These are phyloP conservation scores for Phytophthora foliorum DNA, from an alignment of 352 stramenopile species.

Conservation along the genomic window DNA sequence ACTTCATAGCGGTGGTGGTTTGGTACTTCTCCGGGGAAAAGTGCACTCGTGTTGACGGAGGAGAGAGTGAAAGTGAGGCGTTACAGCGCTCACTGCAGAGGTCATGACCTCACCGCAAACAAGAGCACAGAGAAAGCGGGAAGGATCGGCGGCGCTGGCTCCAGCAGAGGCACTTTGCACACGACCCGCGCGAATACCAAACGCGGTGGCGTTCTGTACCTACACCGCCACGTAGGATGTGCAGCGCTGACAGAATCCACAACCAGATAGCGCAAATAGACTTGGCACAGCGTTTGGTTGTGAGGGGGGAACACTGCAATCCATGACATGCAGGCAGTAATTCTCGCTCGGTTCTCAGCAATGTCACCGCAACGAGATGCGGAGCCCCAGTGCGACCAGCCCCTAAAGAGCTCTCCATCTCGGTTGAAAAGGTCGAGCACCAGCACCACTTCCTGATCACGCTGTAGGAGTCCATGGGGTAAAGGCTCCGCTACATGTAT, in stretches of 20 bases:
- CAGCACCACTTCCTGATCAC: too few species aligned
- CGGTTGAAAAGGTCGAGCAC: too few species aligned
- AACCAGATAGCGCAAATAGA: conserved; percentile 1
- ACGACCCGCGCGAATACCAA: conserved; percentile 32
- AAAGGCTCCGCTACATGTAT: too few species aligned
- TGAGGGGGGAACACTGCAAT: neutral
- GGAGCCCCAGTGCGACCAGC: too few species aligned
- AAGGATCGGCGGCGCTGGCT: conserved; percentile 17
- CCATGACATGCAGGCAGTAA: too few species aligned
- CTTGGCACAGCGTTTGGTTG: conserved; percentile 32
- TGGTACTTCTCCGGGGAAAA: conserved; percentile 23
- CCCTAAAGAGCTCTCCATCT: too few species aligned
- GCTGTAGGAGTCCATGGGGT: neutral
- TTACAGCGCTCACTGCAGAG: neutral
- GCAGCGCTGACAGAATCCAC: conserved; percentile 12
- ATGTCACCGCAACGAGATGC: too few species aligned
- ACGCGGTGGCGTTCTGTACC: conserved; percentile 2
- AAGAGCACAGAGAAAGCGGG: conserved; percentile 6
- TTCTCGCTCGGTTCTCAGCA: too few species aligned
- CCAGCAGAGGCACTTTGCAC: neutral
- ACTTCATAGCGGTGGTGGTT: conserved; percentile 43
- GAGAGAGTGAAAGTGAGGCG: conserved; percentile 31
- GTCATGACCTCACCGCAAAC: neutral
- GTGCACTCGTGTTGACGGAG: conserved; percentile 23
- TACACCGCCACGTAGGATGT: conserved; percentile 17